A percentile compares a stretch with the other conserved stretches of the same genome.
Conservation (phyloP, 208 protist species). For the Leishmania martiniquensis region DNA sequence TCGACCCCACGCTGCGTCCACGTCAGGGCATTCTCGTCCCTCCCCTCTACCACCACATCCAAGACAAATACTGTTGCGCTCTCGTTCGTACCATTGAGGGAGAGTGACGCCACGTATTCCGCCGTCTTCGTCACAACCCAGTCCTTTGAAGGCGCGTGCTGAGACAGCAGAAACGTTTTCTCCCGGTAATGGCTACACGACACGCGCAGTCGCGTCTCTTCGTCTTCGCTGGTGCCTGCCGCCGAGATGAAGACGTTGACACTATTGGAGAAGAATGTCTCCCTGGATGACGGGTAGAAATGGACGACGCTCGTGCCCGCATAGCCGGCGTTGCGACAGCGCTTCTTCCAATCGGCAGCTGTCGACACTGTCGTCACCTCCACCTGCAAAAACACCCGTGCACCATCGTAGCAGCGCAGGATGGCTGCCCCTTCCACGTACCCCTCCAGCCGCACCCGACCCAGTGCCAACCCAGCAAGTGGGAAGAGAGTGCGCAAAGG, state of each 20-base stretch:
- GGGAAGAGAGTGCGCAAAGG: conserved; percentile 49
- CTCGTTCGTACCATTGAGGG: conserved; percentile 8
- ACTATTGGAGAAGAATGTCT: conserved; percentile 11
- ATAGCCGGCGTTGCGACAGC: conserved; percentile 3
- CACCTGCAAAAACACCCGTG: conserved; percentile 16
- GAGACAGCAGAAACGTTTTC: conserved; percentile 9
- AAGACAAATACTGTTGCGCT: conserved; percentile 22
- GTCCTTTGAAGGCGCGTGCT: conserved; percentile 21
- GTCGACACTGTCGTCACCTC: conserved; percentile 14
- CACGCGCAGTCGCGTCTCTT: conserved; percentile 19
- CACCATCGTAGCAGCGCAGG: neutral
- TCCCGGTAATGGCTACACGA: conserved; percentile 18
- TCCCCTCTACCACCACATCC: conserved; percentile 22
- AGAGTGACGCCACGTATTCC: conserved; percentile 19
- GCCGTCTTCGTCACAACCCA: conserved; percentile 10
- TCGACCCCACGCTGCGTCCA: conserved; percentile 22
- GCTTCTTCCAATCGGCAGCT: conserved; percentile 15
- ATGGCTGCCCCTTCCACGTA: conserved; percentile 12
- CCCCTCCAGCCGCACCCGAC: conserved; percentile 9
- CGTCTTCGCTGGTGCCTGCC: conserved; percentile 8
- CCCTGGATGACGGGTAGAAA: conserved; percentile 28
- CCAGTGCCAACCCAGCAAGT: conserved; percentile 32
- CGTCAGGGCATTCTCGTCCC: conserved; percentile 17
- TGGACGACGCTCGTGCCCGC: conserved; percentile 4
- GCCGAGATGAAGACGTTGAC: conserved; percentile 24